These are phyloP conservation scores for Wickerhamomyces queroliae DNA, from an alignment of 805 yeast genomes.

Conservation along the genomic window DNA sequence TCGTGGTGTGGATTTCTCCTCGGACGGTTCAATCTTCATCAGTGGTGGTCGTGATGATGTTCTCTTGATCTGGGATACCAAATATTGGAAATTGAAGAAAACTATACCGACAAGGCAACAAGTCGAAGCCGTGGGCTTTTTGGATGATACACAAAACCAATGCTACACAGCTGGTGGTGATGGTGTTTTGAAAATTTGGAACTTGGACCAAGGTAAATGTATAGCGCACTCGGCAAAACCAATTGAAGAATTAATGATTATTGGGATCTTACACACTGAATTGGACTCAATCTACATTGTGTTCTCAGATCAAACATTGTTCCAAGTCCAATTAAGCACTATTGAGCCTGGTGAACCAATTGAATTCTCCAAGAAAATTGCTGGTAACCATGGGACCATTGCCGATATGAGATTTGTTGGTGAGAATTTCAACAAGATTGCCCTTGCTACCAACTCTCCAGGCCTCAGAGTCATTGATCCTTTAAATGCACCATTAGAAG, in stretches of 20 bases:
- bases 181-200: slow-evolving; percentile 65
- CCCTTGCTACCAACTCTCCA: slow-evolving; percentile 92
- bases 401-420: slow-evolving; percentile 84
- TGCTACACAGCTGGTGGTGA: slow-evolving; percentile 63
- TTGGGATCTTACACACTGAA: slow-evolving; percentile 45
- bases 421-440: slow-evolving; percentile 49
- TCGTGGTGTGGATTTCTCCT: slow-evolving; percentile 68
- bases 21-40: slow-evolving; percentile 48
- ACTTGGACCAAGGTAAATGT: slow-evolving; percentile 48
- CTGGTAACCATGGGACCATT: slow-evolving; percentile 94
- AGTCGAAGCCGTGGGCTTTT: slow-evolving; percentile 65
- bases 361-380: slow-evolving; percentile 50
- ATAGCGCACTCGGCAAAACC: slow-evolving; percentile 40
- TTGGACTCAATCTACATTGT: slow-evolving; percentile 42
- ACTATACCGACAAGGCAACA: slow-evolving; percentile 73
- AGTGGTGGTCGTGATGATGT: slow-evolving; percentile 91
- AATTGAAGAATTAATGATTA: slow-evolving; percentile 67
- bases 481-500: slow-evolving; percentile 48
- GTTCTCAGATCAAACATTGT: slow-evolving; percentile 80
- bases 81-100: slow-evolving; percentile 47
- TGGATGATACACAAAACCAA: slow-evolving; percentile 74
- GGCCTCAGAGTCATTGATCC: slow-evolving; percentile 72
- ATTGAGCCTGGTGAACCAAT: slow-evolving; percentile 28
- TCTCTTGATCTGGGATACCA: slow-evolving; percentile 51
- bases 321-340: slow-evolving; percentile 35